These are phyloP conservation scores for Stevia rebaudiana DNA, from an alignment of 140 eudicot species.

Conservation along the genomic window DNA sequence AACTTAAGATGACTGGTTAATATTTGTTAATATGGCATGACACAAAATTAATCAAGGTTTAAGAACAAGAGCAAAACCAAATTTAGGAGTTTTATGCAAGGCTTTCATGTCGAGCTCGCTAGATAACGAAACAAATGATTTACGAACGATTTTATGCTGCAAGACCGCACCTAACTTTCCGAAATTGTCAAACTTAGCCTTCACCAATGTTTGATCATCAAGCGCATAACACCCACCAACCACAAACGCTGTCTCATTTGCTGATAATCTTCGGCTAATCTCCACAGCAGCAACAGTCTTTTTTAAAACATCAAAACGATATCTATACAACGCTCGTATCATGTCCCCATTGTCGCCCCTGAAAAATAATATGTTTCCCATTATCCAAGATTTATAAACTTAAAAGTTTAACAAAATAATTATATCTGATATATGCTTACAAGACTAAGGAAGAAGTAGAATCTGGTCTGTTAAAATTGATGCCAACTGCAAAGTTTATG, in stretches of 20 bases:
- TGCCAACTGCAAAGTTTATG: conserved; percentile 51
- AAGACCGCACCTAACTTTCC: conserved; percentile 62
- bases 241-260: conserved; percentile 51
- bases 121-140: conserved; percentile 51
- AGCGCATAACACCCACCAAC: conserved; percentile 59
- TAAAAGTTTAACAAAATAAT: background rate
- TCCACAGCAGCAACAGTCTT: conserved; percentile 60
- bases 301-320: conserved; percentile 41
- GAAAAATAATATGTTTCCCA: background rate
- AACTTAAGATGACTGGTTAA: too few relatives aligned
- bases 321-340: conserved; percentile 53
- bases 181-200: conserved; percentile 54
- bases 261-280: conserved; percentile 55
- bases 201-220: conserved; percentile 48
- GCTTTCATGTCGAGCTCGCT: conserved; percentile 68
- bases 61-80: conserved; percentile 55
- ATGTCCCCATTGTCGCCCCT: conserved; percentile 82
- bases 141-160: conserved; percentile 62
- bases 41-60: conserved; percentile 38
- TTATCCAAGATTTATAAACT: conserved; percentile 2
- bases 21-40: too few relatives aligned
- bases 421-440: conserved; percentile 35
- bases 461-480: conserved; percentile 56
- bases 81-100: conserved; percentile 68
- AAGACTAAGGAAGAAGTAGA: conserved; percentile 57